Conservation (phyloP, 306 rosid genomes). For the Gastrolobium bilobum region DNA sequence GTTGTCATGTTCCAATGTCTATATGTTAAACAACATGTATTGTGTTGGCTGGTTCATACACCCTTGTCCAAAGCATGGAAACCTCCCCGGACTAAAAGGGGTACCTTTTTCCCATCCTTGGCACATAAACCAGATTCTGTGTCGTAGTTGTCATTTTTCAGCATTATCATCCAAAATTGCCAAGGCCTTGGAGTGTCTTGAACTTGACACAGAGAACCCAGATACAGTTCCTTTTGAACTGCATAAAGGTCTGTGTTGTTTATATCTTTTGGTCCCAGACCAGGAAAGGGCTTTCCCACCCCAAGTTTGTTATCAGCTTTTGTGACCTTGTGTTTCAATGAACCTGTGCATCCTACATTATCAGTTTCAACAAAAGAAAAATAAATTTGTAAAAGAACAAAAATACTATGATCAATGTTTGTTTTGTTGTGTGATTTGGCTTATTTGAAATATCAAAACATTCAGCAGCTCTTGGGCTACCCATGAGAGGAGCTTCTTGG, state of each 20-base stretch:
- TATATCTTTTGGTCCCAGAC: constrained; percentile 36
- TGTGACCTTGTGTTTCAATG: constrained; percentile 53
- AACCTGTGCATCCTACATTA: constrained; percentile 51
- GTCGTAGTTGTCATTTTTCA: constrained; percentile 73
- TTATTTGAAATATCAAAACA: too few relatives aligned
- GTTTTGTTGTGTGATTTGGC: too few relatives aligned
- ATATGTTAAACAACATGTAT: too few relatives aligned
- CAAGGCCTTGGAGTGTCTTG: constrained; percentile 62
- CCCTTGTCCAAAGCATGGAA: too few relatives aligned
- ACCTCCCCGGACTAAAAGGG: too few relatives aligned
- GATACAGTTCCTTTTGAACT: constrained; percentile 60
- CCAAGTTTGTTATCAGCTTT: constrained; percentile 65
- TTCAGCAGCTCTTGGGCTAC: too few relatives aligned
- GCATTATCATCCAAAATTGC: constrained; percentile 90
- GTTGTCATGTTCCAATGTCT: too few relatives aligned
- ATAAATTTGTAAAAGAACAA: neutral
- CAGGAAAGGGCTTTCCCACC: constrained; percentile 58
- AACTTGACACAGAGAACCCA: constrained; percentile 66
- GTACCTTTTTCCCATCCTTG: constrained; percentile 52
- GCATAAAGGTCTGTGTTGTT: constrained; percentile 67
- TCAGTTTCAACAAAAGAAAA: neutral
- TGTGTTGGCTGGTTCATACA: too few relatives aligned
- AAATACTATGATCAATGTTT: neutral
- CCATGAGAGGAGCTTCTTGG: too few relatives aligned
- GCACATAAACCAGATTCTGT: constrained; percentile 61